Evolutionary conservation across 305 asterid genomes (phyloP).

Genomic region (Fraxinus dipetala): DNA sequence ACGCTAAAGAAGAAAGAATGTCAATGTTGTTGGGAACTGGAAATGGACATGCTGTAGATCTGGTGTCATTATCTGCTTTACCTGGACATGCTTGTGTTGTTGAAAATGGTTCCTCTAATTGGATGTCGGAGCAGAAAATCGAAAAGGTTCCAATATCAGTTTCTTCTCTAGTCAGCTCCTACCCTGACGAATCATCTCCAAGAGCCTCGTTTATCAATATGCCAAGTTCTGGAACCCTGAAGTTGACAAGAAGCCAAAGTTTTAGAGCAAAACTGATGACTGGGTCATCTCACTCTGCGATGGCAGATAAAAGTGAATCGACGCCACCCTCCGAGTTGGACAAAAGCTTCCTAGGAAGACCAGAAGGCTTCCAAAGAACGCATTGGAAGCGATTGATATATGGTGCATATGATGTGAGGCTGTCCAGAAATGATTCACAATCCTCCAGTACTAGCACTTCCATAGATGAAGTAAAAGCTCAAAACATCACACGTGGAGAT

Average conservation of each 20-base stretch:
- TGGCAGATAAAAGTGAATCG: conserved; percentile 42
- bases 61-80: conserved; percentile 30
- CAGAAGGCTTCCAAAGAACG: conserved; percentile 53
- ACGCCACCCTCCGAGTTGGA: conserved; percentile 71
- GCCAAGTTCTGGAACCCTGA: conserved; percentile 44
- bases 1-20: conserved; percentile 32
- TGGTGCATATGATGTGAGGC: conserved; percentile 40
- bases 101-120: conserved; percentile 34
- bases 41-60: conserved; percentile 29
- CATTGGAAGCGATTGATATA: conserved; percentile 74
- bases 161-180: conserved; percentile 39
- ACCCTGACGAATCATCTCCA: conserved; percentile 38
- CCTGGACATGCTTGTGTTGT: conserved; percentile 36
- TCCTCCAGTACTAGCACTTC: conserved; percentile 57
- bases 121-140: conserved; percentile 37
- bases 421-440: conserved; percentile 61
- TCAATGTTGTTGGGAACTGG: conserved; percentile 28
- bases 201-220: conserved; percentile 31
- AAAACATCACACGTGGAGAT: conserved; percentile 46
- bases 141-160: conserved; percentile 37
- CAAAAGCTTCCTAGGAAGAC: conserved; percentile 55
- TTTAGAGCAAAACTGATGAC: conserved; percentile 53
- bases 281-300: conserved; percentile 39
- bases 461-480: conserved; percentile 43
- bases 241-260: conserved; percentile 54